Conservation (phyloP, 345 rosid genomes). For the Eucalyptus marginata region DNA sequence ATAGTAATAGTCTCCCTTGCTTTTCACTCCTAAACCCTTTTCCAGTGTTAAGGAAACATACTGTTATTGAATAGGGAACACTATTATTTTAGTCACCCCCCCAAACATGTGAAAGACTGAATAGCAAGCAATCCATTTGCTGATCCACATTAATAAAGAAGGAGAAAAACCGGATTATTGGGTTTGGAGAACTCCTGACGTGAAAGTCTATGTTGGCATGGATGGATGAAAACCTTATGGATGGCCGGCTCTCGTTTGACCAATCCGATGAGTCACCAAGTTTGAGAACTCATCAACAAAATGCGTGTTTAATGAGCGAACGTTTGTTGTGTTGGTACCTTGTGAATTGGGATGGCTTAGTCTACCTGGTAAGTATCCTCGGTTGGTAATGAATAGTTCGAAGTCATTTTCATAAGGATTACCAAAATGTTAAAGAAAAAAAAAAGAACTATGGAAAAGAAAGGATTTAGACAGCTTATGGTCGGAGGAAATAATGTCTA, state of each 20-base stretch:
- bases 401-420: neutral
- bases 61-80: neutral
- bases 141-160: neutral
- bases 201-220: neutral
- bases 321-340: neutral
- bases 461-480: neutral
- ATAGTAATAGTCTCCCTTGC: neutral
- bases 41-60: neutral
- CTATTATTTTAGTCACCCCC: neutral
- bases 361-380: neutral
- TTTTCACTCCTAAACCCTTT: neutral
- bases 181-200: neutral
- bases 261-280: neutral
- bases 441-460: neutral
- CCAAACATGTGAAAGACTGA: neutral
- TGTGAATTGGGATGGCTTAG: neutral
- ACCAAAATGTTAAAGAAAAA: neutral
- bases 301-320: neutral
- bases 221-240: neutral
- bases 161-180: neutral
- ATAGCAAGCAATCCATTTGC: neutral
- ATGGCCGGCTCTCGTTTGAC: neutral
- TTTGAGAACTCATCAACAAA: neutral
- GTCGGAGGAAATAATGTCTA: slow-evolving; percentile 7
- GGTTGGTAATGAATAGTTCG: neutral